phyloP scores from a whole-genome alignment of 2,329 filamentous ascomycete species.

The Chaetomium strumarium region DNA sequence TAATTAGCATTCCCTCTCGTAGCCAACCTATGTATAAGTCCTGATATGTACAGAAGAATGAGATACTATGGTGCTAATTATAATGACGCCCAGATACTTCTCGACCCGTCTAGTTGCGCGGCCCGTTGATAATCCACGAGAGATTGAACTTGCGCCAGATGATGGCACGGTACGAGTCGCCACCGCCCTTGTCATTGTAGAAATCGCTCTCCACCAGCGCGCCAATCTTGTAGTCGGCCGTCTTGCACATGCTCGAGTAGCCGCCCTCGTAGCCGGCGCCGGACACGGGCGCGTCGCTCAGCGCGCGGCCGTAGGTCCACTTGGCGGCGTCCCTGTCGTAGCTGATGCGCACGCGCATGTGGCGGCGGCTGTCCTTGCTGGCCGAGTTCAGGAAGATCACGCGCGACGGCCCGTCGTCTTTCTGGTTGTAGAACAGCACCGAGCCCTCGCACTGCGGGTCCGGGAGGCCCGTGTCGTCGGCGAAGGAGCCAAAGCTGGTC shows the following conservation, averaged over 20 bases:
- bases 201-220: conserved; percentile 21
- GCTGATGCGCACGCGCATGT: conserved; percentile 20
- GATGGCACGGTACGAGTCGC: conserved; percentile 12
- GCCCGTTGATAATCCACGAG: conserved; percentile 18
- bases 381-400: conserved; percentile 22
- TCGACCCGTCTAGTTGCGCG: not conserved
- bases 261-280: conserved; percentile 19
- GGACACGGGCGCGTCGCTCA: conserved; percentile 14
- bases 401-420: conserved; percentile 15
- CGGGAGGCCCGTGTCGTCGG: conserved; percentile 16
- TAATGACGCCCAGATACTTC: too few species aligned
- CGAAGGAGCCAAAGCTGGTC: conserved; percentile 11
- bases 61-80: too few species aligned
- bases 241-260: conserved; percentile 22
- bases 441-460: conserved; percentile 16
- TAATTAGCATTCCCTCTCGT: too few species aligned
- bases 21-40: too few species aligned
- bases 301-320: conserved; percentile 17
- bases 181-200: conserved; percentile 8
- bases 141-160: conserved; percentile 18
- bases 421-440: conserved; percentile 13
- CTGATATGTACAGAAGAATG: too few species aligned
- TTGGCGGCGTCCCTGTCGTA: conserved; percentile 20
- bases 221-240: conserved; percentile 18
- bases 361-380: conserved; percentile 13